A percentile compares a stretch with the other conserved stretches of the same genome.
phyloP scores from a whole-genome alignment of 352 stramenopile genomes.

The Phytophthora foliorum region DNA sequence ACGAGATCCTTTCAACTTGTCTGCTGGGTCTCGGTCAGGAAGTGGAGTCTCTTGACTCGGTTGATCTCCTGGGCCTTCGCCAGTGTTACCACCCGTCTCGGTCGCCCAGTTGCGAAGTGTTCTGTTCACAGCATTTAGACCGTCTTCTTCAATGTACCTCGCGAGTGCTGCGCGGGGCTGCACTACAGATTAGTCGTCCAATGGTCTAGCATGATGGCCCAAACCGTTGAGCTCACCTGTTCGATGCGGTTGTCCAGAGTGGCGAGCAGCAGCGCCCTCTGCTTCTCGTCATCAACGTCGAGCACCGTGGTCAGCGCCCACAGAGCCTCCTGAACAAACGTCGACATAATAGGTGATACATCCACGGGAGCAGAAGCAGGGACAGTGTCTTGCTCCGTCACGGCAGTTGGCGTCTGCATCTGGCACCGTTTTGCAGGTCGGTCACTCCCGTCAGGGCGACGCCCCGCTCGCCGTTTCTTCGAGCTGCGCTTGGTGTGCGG shows the following conservation, averaged over 20 bases:
- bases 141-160: conserved; percentile 19
- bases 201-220: neutral
- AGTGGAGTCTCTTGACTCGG: neutral
- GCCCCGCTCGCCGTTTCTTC: neutral
- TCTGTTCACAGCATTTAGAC: conserved; percentile 9
- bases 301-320: conserved; percentile 12
- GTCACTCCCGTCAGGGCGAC: neutral
- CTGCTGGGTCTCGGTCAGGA: neutral
- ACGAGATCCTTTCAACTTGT: neutral
- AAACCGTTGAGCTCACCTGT: conserved; percentile 14
- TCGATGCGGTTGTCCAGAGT: conserved; percentile 11
- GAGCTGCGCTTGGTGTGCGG: neutral
- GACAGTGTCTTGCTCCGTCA: neutral
- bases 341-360: neutral
- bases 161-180: conserved; percentile 24
- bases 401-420: neutral
- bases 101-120: conserved; percentile 2
- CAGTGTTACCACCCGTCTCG: neutral
- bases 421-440: conserved; percentile 6
- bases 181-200: neutral
- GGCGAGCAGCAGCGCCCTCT: conserved; percentile 2
- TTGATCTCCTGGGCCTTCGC: neutral
- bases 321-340: conserved; percentile 12
- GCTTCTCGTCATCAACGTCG: conserved; percentile 6
- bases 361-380: neutral